phyloP scores from a whole-genome alignment of 2,329 filamentous ascomycete genomes.

The Fusarium liriodendri region DNA sequence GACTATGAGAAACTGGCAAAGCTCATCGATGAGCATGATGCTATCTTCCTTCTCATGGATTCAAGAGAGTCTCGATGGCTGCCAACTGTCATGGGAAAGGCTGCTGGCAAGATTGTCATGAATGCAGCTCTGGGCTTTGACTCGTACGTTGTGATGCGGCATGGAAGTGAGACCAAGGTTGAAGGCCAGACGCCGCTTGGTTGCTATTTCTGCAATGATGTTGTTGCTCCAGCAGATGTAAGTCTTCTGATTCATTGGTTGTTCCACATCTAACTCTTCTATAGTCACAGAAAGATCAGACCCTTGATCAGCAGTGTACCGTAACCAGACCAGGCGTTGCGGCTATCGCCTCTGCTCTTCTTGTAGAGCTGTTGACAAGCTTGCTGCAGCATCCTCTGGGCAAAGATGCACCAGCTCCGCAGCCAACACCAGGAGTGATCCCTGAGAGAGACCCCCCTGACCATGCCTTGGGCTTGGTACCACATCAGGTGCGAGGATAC shows the following conservation, averaged over 20 bases:
- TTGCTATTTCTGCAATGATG: slow-evolving; percentile 99
- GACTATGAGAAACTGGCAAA: slow-evolving; percentile 81
- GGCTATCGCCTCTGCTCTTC: slow-evolving; percentile 87
- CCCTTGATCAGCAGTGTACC: slow-evolving; percentile 97
- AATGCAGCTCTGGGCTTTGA: slow-evolving; percentile 97
- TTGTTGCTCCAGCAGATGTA: slow-evolving; percentile 93
- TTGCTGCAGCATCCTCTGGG: slow-evolving; percentile 86
- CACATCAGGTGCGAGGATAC: slow-evolving; percentile 85
- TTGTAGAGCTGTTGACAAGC: slow-evolving; percentile 91
- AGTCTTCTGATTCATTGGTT: slow-evolving; percentile 52
- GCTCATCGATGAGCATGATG: slow-evolving; percentile 88
- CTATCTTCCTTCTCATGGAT: slow-evolving; percentile 96
- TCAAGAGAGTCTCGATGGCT: slow-evolving; percentile 95
- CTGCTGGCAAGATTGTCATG: slow-evolving; percentile 92
- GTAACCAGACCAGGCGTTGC: slow-evolving; percentile 95
- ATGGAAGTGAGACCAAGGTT: slow-evolving; percentile 74
- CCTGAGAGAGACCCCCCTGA: slow-evolving; percentile 67
- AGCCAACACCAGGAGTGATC: slow-evolving; percentile 50
- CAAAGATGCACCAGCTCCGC: slow-evolving; percentile 70
- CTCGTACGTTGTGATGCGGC: slow-evolving; percentile 96
- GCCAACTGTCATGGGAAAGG: slow-evolving; percentile 95
- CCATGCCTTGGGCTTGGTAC: slow-evolving; percentile 76
- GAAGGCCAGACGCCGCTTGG: slow-evolving; percentile 77
- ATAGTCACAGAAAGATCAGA: slow-evolving; percentile 92
- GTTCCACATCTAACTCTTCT: slow-evolving; percentile 6